Base-by-base conservation (phyloP, 768 basidiomycete species). In the Russula ochroleuca region DNA sequence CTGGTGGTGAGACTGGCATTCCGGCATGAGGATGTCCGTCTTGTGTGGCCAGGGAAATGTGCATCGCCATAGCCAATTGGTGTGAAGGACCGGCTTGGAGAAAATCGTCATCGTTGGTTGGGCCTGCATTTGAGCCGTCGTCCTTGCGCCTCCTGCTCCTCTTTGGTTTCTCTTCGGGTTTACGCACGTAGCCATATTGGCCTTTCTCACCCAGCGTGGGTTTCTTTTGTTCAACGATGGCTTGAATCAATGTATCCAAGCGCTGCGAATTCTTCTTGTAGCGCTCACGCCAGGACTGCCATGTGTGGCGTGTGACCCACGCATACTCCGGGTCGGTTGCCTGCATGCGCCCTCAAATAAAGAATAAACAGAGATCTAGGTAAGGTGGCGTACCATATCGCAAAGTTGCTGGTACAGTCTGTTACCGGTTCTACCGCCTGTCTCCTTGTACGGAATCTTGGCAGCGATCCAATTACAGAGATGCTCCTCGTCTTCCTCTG, bases 201-300 rank as follows among this genome's bases (percentile, higher is more conserved):
- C 90, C 90, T 70, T 91, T 89, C 73, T 88, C 87, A 25, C 88
- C 89, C 10, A 79, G 82, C 1, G 73, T 73, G 2, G 88, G 86
- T 68, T 85, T 87, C 71, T 83, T 88, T 71, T 85, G 79, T 31
- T 83, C 85, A 1, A 92, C 88, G 14, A 91, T 84, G 5, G 76
- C 76, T 1, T 83, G 73, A 57, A 93, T 92, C 59, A 82, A 74
- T 13, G 70, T 70, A 70, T 92, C 89, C 41, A 92, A 79, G 11
- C 89, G 83, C 8, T 75, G 71, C 0, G 88, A 77, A 64, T 93
- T 87, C 74, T 92, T 92, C 78, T 92, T 92, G 77, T 93, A 93
- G 33, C 91, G 80, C 70, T 93, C 90, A 31, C 91, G 83, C 90
- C 90, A 93, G 17, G 90, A 93, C 67, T 92, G 89, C 90, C 90